Conservation (phyloP, 2,329 filamentous ascomycete genomes). For the Harringtonia aguacate region DNA sequence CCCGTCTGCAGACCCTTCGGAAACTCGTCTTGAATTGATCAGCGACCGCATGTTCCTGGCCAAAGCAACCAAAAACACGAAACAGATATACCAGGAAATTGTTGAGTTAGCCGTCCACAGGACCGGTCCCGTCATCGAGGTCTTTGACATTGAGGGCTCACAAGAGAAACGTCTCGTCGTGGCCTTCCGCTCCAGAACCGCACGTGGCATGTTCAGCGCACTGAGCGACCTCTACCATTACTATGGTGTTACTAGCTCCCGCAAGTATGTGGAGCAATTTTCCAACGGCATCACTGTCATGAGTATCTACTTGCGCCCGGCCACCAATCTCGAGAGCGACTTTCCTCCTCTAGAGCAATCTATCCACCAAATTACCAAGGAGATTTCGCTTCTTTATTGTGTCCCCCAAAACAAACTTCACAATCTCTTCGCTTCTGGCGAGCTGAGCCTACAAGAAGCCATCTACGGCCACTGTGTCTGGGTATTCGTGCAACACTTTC, state of each 20-base stretch:
- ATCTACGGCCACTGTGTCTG: slow-evolving; percentile 96
- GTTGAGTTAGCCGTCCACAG: slow-evolving; percentile 75
- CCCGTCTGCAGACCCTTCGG: slow-evolving; percentile 59
- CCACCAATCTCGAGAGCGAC: slow-evolving; percentile 40
- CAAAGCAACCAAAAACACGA: slow-evolving; percentile 93
- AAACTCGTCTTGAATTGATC: slow-evolving; percentile 85
- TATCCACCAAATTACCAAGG: slow-evolving; percentile 98
- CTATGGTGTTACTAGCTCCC: slow-evolving; percentile 90
- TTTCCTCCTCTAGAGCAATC: slow-evolving; percentile 81
- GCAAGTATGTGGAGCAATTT: slow-evolving; percentile 98
- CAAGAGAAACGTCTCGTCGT: slow-evolving; percentile 90
- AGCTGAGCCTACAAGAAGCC: slow-evolving; percentile 87
- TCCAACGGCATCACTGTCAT: slow-evolving; percentile 97
- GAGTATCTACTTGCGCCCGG: slow-evolving; percentile 82
- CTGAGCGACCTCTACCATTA: slow-evolving; percentile 96
- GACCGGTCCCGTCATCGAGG: slow-evolving; percentile 92
- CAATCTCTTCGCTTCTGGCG: slow-evolving; percentile 71
- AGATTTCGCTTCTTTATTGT: slow-evolving; percentile 93
- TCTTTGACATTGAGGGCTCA: slow-evolving; percentile 87
- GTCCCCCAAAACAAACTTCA: slow-evolving; percentile 97
- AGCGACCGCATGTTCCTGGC: slow-evolving; percentile 89
- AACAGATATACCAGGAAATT: slow-evolving; percentile 89
- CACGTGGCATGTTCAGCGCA: slow-evolving; percentile 87
- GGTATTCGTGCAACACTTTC: slow-evolving; percentile 96
- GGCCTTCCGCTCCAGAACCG: slow-evolving; percentile 88